Conservation (phyloP, 371 early-diverging fungal genomes). For the Rhizopus delemar region DNA sequence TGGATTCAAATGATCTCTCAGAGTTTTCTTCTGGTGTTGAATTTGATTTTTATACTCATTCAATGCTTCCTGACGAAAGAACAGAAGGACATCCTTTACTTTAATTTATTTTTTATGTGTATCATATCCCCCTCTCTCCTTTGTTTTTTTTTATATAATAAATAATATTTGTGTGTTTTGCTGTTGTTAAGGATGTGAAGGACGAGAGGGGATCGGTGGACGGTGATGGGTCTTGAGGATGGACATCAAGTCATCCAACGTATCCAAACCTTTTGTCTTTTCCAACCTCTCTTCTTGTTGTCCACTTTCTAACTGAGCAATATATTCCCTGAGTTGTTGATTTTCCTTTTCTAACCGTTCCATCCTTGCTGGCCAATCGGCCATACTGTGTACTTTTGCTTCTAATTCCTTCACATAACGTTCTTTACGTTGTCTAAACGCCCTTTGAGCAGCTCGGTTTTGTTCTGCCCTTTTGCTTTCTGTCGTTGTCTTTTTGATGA, state of each 20-base stretch:
- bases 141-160: neutral
- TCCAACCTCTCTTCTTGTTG: conserved; percentile 9
- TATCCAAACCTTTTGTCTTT: conserved; percentile 20
- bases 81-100: conserved; percentile 25
- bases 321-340: conserved; percentile 26
- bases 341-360: conserved; percentile 41
- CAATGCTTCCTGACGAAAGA: conserved; percentile 7
- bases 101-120: conserved; percentile 4
- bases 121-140: no score
- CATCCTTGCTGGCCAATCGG: conserved; percentile 32
- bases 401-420: conserved; percentile 69
- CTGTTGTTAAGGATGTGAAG: conserved; percentile 12
- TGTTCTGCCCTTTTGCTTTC: conserved; percentile 59
- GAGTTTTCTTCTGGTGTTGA: neutral
- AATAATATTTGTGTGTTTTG: neutral
- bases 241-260: conserved; percentile 24
- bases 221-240: conserved; percentile 26
- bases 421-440: conserved; percentile 75
- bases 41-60: conserved; percentile 1
- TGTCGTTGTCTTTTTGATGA: conserved; percentile 20
- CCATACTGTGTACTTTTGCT: conserved; percentile 49
- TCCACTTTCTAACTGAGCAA: conserved; percentile 25
- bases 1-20: conserved; percentile 2
- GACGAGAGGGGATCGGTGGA: conserved; percentile 22
- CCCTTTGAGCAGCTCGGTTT: conserved; percentile 71